Conservation (phyloP, 768 basidiomycete genomes). For the Naganishia kalamii region DNA sequence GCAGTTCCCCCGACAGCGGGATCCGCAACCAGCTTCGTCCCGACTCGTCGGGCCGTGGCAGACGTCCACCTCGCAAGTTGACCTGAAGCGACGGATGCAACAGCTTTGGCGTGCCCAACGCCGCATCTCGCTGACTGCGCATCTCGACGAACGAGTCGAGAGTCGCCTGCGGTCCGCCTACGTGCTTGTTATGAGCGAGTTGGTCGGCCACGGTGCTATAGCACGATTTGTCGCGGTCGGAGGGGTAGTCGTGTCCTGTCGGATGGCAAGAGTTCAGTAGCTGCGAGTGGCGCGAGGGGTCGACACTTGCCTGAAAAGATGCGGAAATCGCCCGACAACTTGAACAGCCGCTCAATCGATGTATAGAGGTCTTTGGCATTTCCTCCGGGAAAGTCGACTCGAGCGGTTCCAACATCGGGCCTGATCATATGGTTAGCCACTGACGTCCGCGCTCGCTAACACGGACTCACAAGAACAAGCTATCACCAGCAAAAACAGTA, state of each 20-base stretch:
- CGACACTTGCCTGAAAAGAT: constrained; percentile 30
- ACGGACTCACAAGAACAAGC: constrained; percentile 32
- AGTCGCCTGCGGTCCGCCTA: constrained; percentile 20
- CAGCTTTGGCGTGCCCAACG: constrained; percentile 30
- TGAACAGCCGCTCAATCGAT: constrained; percentile 32
- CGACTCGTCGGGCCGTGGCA: constrained; percentile 12
- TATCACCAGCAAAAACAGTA: constrained; percentile 34
- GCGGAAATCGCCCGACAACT: constrained; percentile 27
- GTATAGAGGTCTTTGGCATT: constrained; percentile 29
- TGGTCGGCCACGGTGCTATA: constrained; percentile 34
- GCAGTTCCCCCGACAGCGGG: constrained; percentile 22
- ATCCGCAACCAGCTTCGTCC: constrained; percentile 21
- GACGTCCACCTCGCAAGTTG: constrained; percentile 22
- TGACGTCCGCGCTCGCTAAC: background rate
- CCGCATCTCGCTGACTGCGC: constrained; percentile 30
- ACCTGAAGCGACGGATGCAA: constrained; percentile 38
- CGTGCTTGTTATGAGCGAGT: constrained; percentile 28
- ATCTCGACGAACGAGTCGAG: constrained; percentile 30
- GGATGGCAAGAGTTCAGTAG: background rate
- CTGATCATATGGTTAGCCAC: background rate
- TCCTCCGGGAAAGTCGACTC: constrained; percentile 39
- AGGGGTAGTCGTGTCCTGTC: constrained; percentile 34
- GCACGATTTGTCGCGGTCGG: constrained; percentile 28
- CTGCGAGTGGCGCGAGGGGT: background rate
- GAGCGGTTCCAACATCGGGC: constrained; percentile 37